A percentile compares a stretch with the other conserved stretches of the same genome.
Evolutionary conservation across 441 rosid genomes (phyloP).

Genomic region (Erysimum pusillum): DNA sequence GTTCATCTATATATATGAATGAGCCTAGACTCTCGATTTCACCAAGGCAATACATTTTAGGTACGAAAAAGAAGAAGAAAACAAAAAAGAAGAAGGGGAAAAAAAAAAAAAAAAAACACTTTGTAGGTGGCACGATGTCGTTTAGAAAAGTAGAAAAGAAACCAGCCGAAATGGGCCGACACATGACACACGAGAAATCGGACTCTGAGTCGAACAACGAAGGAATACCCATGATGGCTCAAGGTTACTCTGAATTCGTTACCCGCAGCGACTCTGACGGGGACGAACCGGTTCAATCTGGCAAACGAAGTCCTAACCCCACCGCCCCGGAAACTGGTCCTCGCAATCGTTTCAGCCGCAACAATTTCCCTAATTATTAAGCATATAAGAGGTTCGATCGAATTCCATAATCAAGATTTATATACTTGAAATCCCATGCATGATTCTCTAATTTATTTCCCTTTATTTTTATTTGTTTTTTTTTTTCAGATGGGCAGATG

Average conservation of each 20-base stretch:
- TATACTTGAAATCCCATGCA: not conserved
- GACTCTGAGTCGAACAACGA: conserved; percentile 21
- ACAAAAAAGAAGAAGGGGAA: no score
- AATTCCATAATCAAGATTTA: not conserved
- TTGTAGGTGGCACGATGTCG: conserved; percentile 10
- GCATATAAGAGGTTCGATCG: conserved; percentile 8
- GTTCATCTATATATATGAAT: conserved; percentile 43
- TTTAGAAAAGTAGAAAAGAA: not conserved
- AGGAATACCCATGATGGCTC: not conserved
- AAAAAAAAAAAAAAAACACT: not conserved
- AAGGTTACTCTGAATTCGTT: not conserved
- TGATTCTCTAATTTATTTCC: not conserved
- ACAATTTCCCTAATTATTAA: not conserved
- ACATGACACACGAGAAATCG: not conserved
- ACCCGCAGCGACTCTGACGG: not conserved
- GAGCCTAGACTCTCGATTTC: conserved; percentile 17
- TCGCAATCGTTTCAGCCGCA: not conserved
- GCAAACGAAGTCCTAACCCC: not conserved
- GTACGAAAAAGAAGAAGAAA: not conserved
- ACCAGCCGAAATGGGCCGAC: conserved; percentile 1
- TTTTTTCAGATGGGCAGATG: conserved; percentile 14
- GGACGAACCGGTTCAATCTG: no score
- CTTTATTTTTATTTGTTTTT: not conserved
- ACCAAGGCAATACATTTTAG: conserved; percentile 3
- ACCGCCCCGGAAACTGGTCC: not conserved